Evolutionary conservation across 176 grass and related monocot species (phyloP), one percentile per base, ranked within the genome.

Genomic region (Areca catechu): DNA sequence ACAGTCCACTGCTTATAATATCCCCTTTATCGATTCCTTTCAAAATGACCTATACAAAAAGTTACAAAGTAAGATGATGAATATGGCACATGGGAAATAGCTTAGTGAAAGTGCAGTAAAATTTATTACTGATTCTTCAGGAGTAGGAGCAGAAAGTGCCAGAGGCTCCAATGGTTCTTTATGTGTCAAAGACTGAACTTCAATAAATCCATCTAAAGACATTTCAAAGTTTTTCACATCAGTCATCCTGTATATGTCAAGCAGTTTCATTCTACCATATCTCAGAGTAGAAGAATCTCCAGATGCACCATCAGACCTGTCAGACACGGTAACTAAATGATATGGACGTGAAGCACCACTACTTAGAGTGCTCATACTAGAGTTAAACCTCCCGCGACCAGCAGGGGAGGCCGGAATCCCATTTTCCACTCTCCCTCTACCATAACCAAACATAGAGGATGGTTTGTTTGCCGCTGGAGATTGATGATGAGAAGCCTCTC

Each of bases 1-100:
- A 67, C 48, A 79, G 69, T 29, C 94, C 88, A 78, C 81, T 90
- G 61, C 78, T 90, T 58, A 90, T 52, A 18, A 99, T 83, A 57
- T 93, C 94, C 15, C 94, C 94, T 78, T 99, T 99, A 50, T 99
- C 88, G 57, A 99, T 99, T 70, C 88, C 94, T 66, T 99, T 99
- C 57, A 99, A 61, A 65, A 89, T 69, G 24, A 79, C 74, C 94
- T 98, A 68, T 25, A 49, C 54, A 78, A 28, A 71, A 16, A 79
- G 15, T 28, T 72, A 3, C 61, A 71, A 21, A 5, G 63, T 70
- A 71, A 63, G 60, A 49, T 43, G 43, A 48, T 22, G 16, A 20
- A 64, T 51, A 24, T 24, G 3, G 50, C 16, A 64, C 16, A 56
- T n/a, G n/a, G 58, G 4, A 28, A 49, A 49, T 49, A 18, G 28